Evolutionary conservation across 192 early-diverging fungal genomes (phyloP), one percentile per base, ranked within the genome.

Genomic region (Entomortierella chlamydospora): DNA sequence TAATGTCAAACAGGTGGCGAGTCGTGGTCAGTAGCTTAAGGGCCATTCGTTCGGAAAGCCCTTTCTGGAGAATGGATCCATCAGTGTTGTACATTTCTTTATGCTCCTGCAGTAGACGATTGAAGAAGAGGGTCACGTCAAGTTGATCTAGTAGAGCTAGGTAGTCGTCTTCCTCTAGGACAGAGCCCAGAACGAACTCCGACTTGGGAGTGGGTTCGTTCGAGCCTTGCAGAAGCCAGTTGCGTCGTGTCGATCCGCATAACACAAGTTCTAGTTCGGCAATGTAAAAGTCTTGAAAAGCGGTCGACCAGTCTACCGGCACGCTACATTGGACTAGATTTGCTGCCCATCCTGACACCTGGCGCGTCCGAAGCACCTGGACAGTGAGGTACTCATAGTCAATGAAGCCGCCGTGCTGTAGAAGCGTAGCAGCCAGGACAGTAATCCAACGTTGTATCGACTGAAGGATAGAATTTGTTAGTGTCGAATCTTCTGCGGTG

Each of bases 141-240:
- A 86, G 50, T 56, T 86, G 85, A 63, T 86, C 85, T 31, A 86
- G 64, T 6, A 84, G 47, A 6, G 69, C 76, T 20, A 80, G 54
- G 25, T 72, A 81, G 60, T 86, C 85, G 22, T 86, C 83, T 41
- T 86, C 85, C 23, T 70, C 68, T 42, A 74, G 15, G 1, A 45
- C 39, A 4, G 64, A 66, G 6, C 72, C 60, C 4, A 82, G 57
- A 22, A 20, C 42, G 9, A 39, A 28, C 11, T 25, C 42, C 15
- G 25, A 28, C 23, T 58, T 29, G 25, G 61, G 20, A 6, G 30
- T 7, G 22, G 4, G 1, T 23, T 50, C 67, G 11, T 20, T 63
- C 25, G 42, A 47, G 20, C 15, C 20, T 47, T 47, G 45, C 15
- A 4, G 20, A 4, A 3, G 45, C 45, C 45, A 47, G 20, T 15